These are phyloP conservation scores for Phanerochaete sordida DNA, from an alignment of 768 basidiomycete genomes.

Conservation along the genomic window DNA sequence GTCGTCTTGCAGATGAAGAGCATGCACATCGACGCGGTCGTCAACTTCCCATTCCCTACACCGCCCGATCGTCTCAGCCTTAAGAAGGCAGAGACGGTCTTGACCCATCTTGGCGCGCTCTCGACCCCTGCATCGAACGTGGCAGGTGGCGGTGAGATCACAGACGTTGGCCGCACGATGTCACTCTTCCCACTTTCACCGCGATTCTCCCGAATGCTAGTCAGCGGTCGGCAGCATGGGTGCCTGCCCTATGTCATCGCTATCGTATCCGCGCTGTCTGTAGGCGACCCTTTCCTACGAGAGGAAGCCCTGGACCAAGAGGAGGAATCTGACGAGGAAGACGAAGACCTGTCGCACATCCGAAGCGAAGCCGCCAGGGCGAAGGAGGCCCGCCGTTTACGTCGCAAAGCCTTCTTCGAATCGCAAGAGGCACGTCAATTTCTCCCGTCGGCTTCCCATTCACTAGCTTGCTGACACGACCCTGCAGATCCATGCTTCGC, in stretches of 20 bases:
- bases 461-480: neutral
- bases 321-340: conserved; percentile 34
- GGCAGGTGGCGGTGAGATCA: conserved; percentile 59
- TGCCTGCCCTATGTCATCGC: conserved; percentile 90
- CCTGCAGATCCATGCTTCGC: conserved; percentile 67
- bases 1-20: conserved; percentile 98
- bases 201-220: conserved; percentile 93
- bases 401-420: conserved; percentile 78
- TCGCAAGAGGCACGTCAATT: conserved; percentile 62
- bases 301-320: conserved; percentile 59
- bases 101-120: conserved; percentile 83
- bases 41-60: conserved; percentile 98
- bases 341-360: conserved; percentile 39
- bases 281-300: conserved; percentile 93
- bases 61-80: conserved; percentile 80
- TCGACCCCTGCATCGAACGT: conserved; percentile 9
- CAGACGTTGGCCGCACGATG: conserved; percentile 90
- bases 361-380: conserved; percentile 42
- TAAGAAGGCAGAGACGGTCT: conserved; percentile 74
- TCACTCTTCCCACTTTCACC: conserved; percentile 91
- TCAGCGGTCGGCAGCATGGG: conserved; percentile 80
- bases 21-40: conserved; percentile 95
- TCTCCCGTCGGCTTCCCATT: neutral
- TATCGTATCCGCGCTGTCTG: conserved; percentile 86
- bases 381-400: conserved; percentile 55